A percentile compares a stretch with the other conserved stretches of the same genome.
These are phyloP conservation scores for Moniliophthora roreri DNA, from an alignment of 1,284 basidiomycete species.

Conservation along the genomic window DNA sequence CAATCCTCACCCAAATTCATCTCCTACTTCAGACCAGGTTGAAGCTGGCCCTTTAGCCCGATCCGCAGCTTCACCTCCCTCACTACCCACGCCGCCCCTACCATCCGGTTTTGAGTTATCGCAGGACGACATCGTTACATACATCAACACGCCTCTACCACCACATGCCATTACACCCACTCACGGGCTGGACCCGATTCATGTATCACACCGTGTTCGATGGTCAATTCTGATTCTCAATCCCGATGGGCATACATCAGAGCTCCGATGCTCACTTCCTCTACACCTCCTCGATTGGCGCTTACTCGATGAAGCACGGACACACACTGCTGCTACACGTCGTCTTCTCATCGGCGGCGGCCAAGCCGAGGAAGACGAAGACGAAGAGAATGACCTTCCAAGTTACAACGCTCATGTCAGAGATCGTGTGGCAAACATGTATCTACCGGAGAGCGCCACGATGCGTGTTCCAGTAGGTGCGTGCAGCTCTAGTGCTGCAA, in stretches of 20 bases:
- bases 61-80: conserved; percentile 15
- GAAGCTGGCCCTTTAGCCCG: conserved; percentile 14
- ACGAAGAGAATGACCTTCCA: conserved; percentile 75
- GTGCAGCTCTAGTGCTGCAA: conserved; percentile 46
- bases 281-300: conserved; percentile 77
- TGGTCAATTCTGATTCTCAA: conserved; percentile 81
- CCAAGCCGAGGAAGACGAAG: conserved; percentile 39
- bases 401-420: conserved; percentile 87
- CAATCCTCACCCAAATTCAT: conserved; percentile 14
- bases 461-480: conserved; percentile 63
- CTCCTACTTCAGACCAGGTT: background rate
- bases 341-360: conserved; percentile 47
- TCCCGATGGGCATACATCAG: conserved; percentile 84
- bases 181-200: conserved; percentile 71
- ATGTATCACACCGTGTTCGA: conserved; percentile 70
- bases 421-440: conserved; percentile 85
- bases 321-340: conserved; percentile 70
- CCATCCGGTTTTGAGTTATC: conserved; percentile 19
- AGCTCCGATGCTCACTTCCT: conserved; percentile 88
- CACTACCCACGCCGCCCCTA: conserved; percentile 7
- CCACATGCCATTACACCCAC: conserved; percentile 52
- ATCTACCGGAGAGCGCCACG: conserved; percentile 59
- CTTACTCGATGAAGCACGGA: conserved; percentile 73
- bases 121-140: conserved; percentile 47
- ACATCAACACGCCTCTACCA: conserved; percentile 47